Percentiles rank a stretch among this genome's conserved stretches.
Conservation (phyloP, 2,329 filamentous ascomycete genomes). For the Pezicula rhizophila region DNA sequence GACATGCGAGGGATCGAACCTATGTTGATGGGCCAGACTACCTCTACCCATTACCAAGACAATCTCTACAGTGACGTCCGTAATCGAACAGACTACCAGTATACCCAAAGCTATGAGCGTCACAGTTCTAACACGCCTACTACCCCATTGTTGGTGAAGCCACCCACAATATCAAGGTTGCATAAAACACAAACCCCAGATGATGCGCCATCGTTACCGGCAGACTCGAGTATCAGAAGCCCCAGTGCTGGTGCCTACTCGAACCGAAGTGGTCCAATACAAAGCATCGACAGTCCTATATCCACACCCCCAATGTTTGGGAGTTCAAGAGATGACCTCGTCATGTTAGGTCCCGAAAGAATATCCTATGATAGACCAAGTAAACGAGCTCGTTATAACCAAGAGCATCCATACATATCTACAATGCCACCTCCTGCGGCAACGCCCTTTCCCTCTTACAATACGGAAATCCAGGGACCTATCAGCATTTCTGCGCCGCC, state of each 20-base stretch:
- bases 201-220: slow-evolving; percentile 17
- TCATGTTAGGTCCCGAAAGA: slow-evolving; percentile 2
- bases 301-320: slow-evolving; percentile 11
- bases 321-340: slow-evolving; percentile 6
- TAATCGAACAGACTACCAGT: slow-evolving; percentile 5
- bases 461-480: slow-evolving; percentile 6
- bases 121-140: slow-evolving; percentile 9
- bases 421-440: slow-evolving; percentile 18
- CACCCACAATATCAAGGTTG: slow-evolving; percentile 6
- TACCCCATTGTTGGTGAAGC: slow-evolving; percentile 3
- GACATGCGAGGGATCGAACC: slow-evolving; percentile 15
- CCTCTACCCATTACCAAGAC: slow-evolving; percentile 4
- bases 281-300: slow-evolving; percentile 10
- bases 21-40: slow-evolving; percentile 6
- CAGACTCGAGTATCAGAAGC: slow-evolving; percentile 17
- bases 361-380: slow-evolving; percentile 8
- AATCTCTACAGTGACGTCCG: slow-evolving; percentile 3
- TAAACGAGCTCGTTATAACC: slow-evolving; percentile 18
- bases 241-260: slow-evolving; percentile 9
- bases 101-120: slow-evolving; percentile 20
- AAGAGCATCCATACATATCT: slow-evolving; percentile 6
- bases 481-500: neutral
- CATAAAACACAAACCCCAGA: slow-evolving; percentile 7
- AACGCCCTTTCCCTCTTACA: slow-evolving; percentile 6
- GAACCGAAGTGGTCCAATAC: slow-evolving; percentile 7